Base-by-base conservation (phyloP, 208 protist genomes). In the Leishmania gerbilli region DNA sequence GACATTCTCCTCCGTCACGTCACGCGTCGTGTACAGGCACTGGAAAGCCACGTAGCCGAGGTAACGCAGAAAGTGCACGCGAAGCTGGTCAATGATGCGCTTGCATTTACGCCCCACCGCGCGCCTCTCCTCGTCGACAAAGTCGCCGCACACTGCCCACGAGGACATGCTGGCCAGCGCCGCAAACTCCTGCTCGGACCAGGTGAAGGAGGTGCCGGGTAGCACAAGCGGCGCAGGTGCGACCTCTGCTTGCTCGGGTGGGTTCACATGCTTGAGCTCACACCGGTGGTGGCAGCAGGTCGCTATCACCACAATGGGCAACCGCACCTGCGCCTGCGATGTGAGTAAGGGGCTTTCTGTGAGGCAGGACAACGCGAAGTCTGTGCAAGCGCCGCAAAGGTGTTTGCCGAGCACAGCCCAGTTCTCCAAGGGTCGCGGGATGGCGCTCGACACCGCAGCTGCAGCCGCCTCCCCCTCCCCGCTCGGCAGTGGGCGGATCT, bases 251-350 rank as follows among this genome's bases (percentile, higher is more conserved):
- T 51, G 47, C 40, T 53, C 37, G 27, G 89, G 71, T 3, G 84
- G 79, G 80, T 95, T 91, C 17, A 96, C 27, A 76, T 96, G 93
- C 3, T 71, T 58, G 60, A 93, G 64, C 81, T 93, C 91, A 65
- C 91, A 96, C 27, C 89, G 93, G 69, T 96, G 93, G 71, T 96
- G 93, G 69, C 93, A 95, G 80, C 93, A 96, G 13, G 91, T 93
- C 42, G 93, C 93, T n/a, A 96, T 74, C 37, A 94, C 89, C 21
- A 94, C 79, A 15, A 87, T 82, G 21, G 64, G 56, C 55, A 95
- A 49, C 67, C 64, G 79, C 78, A 81, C 84, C 3, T 60, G 80
- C 24, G 77, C 72, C 21, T 71, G 45, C 8, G 77, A 74, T 64
- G 56, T 1, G n/a, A 81, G 67, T 4, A 53, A 11, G 3, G 83